Evolutionary conservation across 768 basidiomycete species (phyloP), one percentile per base, ranked within the genome.

Genomic region (Tylopilus subfusipes): DNA sequence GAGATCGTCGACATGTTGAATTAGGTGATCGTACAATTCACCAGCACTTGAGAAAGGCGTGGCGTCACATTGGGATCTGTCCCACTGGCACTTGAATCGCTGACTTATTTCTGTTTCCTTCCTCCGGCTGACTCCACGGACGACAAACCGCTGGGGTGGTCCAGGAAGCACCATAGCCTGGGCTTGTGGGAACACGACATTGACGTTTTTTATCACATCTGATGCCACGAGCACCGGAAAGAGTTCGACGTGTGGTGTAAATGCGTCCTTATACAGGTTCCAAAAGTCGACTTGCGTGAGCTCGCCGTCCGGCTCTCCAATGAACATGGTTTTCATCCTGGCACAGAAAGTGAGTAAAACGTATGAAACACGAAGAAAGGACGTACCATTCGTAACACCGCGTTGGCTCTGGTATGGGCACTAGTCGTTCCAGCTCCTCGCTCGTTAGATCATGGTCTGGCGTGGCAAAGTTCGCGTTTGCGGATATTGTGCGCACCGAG

Each of bases 251-350:
- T 76, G 78, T 1, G 84, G 82, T 2, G 80, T 72, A 63, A 98
- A 97, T 1, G 82, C 82, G 54, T 90, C 88, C 57, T 88, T 86
- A 73, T 99, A 99, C 13, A 94, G 78, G 53, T 83, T 92, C 95
- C 96, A 99, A 64, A 99, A 92, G 52, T 91, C 86, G 31, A 96
- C 93, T 70, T 98, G 97, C 1, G 92, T 93, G 43, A 98, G 75
- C 64, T 94, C 90, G 5, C 88, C 83, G 4, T 88, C 84, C 2
- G 85, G 70, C 56, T 86, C 85, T 18, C 85, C 76, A 16, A 87
- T 78, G 63, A 95, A 98, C 78, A 92, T 88, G n/a, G 78, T 72
- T 65, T 83, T 85, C 90, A 99, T 96, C 96, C 96, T 94, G 64
- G 19, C 31, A 39, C 7, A 44, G 27, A 7, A 44, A n/a, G 27